Evolutionary conservation across 2,329 filamentous ascomycete genomes (phyloP).

Genomic region (Ustilaginoidea virens): DNA sequence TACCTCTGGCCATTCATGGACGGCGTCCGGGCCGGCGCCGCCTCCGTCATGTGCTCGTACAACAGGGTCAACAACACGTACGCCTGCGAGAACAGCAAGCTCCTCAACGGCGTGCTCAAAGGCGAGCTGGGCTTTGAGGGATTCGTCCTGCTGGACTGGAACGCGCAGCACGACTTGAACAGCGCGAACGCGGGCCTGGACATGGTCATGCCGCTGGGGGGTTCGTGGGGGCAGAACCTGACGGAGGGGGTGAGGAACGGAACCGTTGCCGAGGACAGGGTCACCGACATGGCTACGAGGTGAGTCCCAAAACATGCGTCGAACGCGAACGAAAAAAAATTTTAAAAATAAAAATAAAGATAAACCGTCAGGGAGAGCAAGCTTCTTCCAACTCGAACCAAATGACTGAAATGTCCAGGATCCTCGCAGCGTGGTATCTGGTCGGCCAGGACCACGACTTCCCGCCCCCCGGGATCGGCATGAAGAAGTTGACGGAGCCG

Average conservation of each 20-base stretch:
- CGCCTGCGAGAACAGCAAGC: conserved; percentile 56
- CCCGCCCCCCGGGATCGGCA: conserved; percentile 29
- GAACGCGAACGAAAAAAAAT: too few species aligned
- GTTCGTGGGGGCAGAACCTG: conserved; percentile 49
- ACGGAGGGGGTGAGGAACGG: conserved; percentile 65
- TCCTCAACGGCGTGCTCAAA: conserved; percentile 55
- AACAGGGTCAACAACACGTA: conserved; percentile 59
- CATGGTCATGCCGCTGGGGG: conserved; percentile 48
- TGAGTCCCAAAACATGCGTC: too few species aligned
- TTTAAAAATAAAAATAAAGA: too few species aligned
- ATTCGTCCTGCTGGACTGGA: conserved; percentile 56
- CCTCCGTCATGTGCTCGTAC: conserved; percentile 52
- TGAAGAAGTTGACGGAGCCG: conserved; percentile 43
- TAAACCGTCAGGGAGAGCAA: too few species aligned
- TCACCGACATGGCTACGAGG: conserved; percentile 69
- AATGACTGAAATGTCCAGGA: conserved; percentile 25
- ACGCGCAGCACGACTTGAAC: conserved; percentile 44
- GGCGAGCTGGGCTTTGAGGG: conserved; percentile 49
- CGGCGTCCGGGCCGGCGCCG: conserved; percentile 38
- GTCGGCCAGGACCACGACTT: conserved; percentile 33
- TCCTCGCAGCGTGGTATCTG: conserved; percentile 45
- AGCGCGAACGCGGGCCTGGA: conserved; percentile 46
- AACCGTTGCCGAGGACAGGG: conserved; percentile 50
- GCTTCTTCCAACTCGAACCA: too few species aligned
- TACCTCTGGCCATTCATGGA: conserved; percentile 54